Conservation (phyloP, 306 rosid species). For the Pyrus bretschneideri region DNA sequence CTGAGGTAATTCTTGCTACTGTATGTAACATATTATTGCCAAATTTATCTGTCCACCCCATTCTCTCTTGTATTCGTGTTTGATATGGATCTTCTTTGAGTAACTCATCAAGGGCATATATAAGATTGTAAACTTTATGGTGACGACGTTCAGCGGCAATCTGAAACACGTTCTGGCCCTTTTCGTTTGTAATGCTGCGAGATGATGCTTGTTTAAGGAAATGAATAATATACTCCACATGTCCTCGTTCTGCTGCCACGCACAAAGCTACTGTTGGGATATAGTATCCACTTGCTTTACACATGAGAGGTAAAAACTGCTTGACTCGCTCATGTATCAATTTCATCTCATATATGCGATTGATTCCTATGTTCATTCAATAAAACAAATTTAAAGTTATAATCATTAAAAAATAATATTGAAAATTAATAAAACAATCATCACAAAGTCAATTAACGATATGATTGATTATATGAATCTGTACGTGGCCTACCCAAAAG, state of each 20-base stretch:
- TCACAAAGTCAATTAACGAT: not conserved
- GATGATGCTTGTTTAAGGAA: no score
- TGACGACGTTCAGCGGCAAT: not conserved
- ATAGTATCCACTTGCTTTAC: not conserved
- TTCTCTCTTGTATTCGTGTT: no score
- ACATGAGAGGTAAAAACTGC: not conserved
- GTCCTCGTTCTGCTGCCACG: no score
- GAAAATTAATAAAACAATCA: no score
- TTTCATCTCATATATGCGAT: not conserved
- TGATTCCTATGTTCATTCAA: not conserved
- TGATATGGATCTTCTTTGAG: no score
- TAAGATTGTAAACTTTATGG: not conserved
- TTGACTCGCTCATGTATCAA: not conserved
- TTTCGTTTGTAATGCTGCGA: no score
- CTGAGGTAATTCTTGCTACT: not conserved
- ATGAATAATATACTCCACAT: no score
- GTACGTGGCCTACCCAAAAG: not conserved
- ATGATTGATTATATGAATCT: not conserved
- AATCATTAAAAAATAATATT: no score
- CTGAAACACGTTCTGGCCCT: not conserved
- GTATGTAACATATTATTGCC: conserved; percentile 2
- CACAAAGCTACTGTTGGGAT: no score
- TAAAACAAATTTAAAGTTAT: not conserved
- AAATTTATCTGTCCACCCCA: not conserved
- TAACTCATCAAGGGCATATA: not conserved